phyloP scores from a whole-genome alignment of 108 stramenopile species.

The Skeletonema potamos region DNA sequence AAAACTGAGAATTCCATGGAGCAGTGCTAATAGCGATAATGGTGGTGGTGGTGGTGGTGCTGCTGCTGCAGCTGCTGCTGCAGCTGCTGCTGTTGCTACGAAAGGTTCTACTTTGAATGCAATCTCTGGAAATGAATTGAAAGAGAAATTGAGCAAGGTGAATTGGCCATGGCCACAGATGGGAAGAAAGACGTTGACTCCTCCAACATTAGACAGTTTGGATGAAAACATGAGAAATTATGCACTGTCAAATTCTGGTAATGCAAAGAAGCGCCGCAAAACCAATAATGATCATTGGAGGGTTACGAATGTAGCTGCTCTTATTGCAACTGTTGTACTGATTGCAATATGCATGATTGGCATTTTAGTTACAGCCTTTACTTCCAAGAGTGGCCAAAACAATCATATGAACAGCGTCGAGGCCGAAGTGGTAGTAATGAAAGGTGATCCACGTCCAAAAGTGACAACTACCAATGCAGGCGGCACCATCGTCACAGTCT shows the following conservation, averaged over 20 bases:
- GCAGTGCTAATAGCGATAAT: background rate
- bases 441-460: background rate
- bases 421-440: background rate
- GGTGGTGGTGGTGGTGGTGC: background rate
- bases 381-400: background rate
- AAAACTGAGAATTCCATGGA: slow-evolving; percentile 26
- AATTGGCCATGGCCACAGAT: background rate
- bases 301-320: background rate
- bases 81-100: too few species aligned
- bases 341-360: background rate
- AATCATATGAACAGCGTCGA: background rate
- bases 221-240: background rate
- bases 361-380: background rate
- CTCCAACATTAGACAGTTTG: background rate
- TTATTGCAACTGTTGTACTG: background rate
- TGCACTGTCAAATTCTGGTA: background rate
- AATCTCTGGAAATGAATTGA: too few species aligned
- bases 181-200: background rate
- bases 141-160: background rate
- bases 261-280: background rate
- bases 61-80: background rate
- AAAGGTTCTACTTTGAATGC: too few species aligned
- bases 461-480: background rate
- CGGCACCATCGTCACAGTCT: background rate
- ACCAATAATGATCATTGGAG: background rate